phyloP scores from a whole-genome alignment of 805 yeast species.

The Candida insectalens region DNA sequence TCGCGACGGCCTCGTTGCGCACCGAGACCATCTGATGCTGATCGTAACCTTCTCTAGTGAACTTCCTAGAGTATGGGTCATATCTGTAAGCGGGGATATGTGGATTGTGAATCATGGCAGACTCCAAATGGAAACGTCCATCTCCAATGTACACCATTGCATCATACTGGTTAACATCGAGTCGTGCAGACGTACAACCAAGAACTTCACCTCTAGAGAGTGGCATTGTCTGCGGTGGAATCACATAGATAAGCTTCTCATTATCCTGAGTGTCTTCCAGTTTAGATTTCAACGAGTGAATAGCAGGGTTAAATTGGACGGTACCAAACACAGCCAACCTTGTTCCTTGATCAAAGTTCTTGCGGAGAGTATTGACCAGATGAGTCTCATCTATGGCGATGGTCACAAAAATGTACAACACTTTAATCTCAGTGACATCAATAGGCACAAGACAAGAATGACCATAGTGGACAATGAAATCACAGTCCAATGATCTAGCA shows the following conservation, averaged over 20 bases:
- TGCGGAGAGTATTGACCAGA: constrained; percentile 62
- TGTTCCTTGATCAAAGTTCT: constrained; percentile 56
- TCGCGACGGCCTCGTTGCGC: constrained; percentile 61
- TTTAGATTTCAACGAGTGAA: constrained; percentile 65
- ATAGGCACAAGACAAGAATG: constrained; percentile 96
- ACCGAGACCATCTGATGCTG: constrained; percentile 73
- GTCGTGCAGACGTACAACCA: constrained; percentile 88
- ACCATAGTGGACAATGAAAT: constrained; percentile 91
- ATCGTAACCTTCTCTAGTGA: constrained; percentile 82
- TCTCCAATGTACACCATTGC: constrained; percentile 93
- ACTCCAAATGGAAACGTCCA: constrained; percentile 91
- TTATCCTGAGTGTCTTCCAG: constrained; percentile 30
- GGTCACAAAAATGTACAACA: constrained; percentile 91
- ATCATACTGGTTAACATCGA: constrained; percentile 52
- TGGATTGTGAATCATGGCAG: constrained; percentile 97
- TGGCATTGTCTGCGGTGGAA: constrained; percentile 89
- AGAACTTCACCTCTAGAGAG: constrained; percentile 91
- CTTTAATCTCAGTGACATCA: constrained; percentile 83
- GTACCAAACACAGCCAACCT: constrained; percentile 86
- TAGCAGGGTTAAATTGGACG: constrained; percentile 91
- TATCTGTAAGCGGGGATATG: constrained; percentile 84
- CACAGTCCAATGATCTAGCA: constrained; percentile 88
- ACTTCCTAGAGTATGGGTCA: constrained; percentile 89
- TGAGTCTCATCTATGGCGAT: constrained; percentile 82
- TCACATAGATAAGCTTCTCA: constrained; percentile 43